Base-by-base conservation (phyloP, 805 yeast genomes). In the Sugiyamaella chiloensis region DNA sequence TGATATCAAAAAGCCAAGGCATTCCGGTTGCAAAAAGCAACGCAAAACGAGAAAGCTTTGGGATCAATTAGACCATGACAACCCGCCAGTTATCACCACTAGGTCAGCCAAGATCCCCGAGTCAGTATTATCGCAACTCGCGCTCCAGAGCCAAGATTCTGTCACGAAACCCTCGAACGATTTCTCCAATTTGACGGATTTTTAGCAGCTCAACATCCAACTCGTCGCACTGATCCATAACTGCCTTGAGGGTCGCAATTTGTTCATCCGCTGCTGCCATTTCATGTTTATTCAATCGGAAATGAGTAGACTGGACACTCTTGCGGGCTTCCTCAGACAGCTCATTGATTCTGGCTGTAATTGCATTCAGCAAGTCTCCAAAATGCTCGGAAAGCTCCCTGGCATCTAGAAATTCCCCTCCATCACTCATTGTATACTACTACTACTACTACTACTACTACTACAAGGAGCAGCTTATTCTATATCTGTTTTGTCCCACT, bases 131-230 rank as follows among this genome's bases (percentile, higher is more conserved):
- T 34, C 19, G 14, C 14, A 57, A 50, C 37, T 61, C 59, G 29
- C 41, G 32, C 49, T 77, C 80, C 31, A 75, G 42, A 3, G 45
- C 32, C 23, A 43, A 41, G n/a, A 75, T 51, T 42, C 80, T 55
- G 4, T 50, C 42, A 42, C 68, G 69, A 52, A 76, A 76, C 27
- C 71, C 79, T 1, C 54, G 52, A 4, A 74, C 72, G 47, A 70
- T 64, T 54, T 56, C 70, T 70, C 53, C 69, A 42, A 81, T 65
- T 52, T 78, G 83, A 40, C 75, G 75, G 44, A 81, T 59, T 62
- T 78, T 79, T 60, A 71, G 65, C 52, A 78, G 76, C 44, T 77
- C 76, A 31, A 62, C 54, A 50, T 81, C 84, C 23, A 83, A 55
- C 2, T 71, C 75, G 26, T 72, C 69, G 57, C 86, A 79, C 42